phyloP scores from a whole-genome alignment of 2,329 filamentous ascomycete genomes.

The Cladorrhinum sp. region DNA sequence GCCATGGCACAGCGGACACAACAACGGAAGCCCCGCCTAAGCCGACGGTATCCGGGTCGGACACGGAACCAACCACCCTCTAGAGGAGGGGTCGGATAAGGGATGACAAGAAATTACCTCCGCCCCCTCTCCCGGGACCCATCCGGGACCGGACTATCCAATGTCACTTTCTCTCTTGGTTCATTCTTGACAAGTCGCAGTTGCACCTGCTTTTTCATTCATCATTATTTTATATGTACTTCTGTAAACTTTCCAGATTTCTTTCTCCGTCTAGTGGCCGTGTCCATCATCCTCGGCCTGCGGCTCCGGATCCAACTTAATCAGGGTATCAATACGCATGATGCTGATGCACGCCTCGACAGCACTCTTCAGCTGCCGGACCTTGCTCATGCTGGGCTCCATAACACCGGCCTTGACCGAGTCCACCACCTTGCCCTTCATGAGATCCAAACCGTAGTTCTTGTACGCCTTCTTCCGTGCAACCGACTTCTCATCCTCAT shows the following conservation, averaged over 20 bases:
- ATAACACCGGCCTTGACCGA: conserved; percentile 86
- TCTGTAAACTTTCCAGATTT: no score
- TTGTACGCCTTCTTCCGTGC: conserved; percentile 96
- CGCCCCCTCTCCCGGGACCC: background rate
- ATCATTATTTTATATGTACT: conserved; percentile 9
- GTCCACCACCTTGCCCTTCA: conserved; percentile 86
- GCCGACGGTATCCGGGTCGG: conserved; percentile 23
- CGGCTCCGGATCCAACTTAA: conserved; percentile 93
- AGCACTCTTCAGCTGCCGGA: conserved; percentile 96
- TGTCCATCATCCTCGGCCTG: conserved; percentile 76
- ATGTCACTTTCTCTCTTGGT: background rate
- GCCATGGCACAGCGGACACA: conserved; percentile 6
- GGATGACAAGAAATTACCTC: background rate
- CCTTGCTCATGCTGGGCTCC: conserved; percentile 97
- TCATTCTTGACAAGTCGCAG: background rate
- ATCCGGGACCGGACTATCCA: background rate
- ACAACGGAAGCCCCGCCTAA: conserved; percentile 14
- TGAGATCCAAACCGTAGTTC: conserved; percentile 94
- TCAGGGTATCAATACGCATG: conserved; percentile 98
- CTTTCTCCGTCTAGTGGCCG: conserved; percentile 59
- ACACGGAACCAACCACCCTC: background rate
- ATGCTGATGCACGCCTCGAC: conserved; percentile 98
- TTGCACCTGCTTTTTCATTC: conserved; percentile 11
- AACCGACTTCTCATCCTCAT: conserved; percentile 82
- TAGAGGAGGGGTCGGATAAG: background rate